Base-by-base conservation (phyloP, 352 stramenopile genomes). In the Pythium rhizo-oryzae region DNA sequence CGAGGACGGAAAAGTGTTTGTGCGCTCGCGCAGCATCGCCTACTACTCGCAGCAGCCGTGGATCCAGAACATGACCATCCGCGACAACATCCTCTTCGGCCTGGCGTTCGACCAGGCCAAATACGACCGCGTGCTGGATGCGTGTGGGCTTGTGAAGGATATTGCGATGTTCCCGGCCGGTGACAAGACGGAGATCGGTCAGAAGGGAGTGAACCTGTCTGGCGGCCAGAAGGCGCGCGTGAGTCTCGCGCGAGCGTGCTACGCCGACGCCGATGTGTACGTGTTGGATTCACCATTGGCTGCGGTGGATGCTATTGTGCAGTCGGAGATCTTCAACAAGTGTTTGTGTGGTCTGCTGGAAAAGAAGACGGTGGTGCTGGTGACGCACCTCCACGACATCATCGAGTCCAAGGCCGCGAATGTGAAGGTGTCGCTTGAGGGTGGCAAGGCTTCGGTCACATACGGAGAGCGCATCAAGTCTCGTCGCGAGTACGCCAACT, bases 51-150 rank as follows among this genome's bases (percentile, higher is more conserved):
- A 98, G 76, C 83, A 93, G 35, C 69, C 93, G n/a, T 98, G 97
- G 80, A 98, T 99, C 54, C 85, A 98, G 69, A 99, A 99, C 82
- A 92, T 89, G 62, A 97, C 86, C 1, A 73, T 99, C 6, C 78
- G 81, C 21, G 89, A 98, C 39, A 99, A 99, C 79, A 97, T 99
- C 64, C 74, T 99, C 11, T 99, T 99, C 74, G 92, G 93, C 9
- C 70, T 82, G 51, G 67, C 67, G 12, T 90, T 76, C 24, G 72
- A 91, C 35, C 59, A 63, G 39, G 67, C 66, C 12, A 83, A 77
- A 57, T 94, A 94, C 63, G 62, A 79, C 11, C 67, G 61, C 8
- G 82, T 92, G 24, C 54, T 97, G 9, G 67, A 86, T 57, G 82
- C 81, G 9, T 98, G 93, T 68, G 87, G 85, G 13, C 72, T 99